Percentiles rank a stretch among this genome's conserved stretches.
phyloP scores from a whole-genome alignment of 768 basidiomycete genomes.

The Rhodocollybia butyracea region DNA sequence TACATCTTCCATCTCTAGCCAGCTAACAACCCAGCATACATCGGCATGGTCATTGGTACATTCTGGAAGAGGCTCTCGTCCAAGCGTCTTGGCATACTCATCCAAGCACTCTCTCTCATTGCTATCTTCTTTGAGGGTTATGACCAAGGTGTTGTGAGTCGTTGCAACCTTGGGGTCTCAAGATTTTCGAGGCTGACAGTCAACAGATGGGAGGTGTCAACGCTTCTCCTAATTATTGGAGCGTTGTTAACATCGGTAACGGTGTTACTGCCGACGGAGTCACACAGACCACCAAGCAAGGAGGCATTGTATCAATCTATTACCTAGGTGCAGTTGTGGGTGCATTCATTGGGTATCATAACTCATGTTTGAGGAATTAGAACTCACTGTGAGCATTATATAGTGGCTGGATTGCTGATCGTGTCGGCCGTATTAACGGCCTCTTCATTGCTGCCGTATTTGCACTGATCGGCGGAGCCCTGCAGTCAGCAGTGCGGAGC shows the following conservation, averaged over 20 bases:
- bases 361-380: too few relatives aligned
- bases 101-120: too few relatives aligned
- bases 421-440: slow-evolving; percentile 36
- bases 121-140: too few relatives aligned
- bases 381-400: too few relatives aligned
- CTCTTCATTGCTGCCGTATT: slow-evolving; percentile 35
- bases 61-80: too few relatives aligned
- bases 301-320: slow-evolving; percentile 40
- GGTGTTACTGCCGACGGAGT: slow-evolving; percentile 38
- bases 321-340: slow-evolving; percentile 41
- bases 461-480: slow-evolving; percentile 41
- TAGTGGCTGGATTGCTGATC: slow-evolving; percentile 39
- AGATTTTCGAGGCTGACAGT: too few relatives aligned
- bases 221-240: slow-evolving; percentile 40
- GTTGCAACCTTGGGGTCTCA: too few relatives aligned
- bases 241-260: slow-evolving; percentile 35
- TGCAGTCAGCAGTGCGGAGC: slow-evolving; percentile 42
- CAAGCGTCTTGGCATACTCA: too few relatives aligned
- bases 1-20: too few relatives aligned
- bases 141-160: too few relatives aligned
- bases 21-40: too few relatives aligned
- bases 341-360: slow-evolving; percentile 35
- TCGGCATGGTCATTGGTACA: too few relatives aligned
- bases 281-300: slow-evolving; percentile 39
- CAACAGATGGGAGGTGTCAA: slow-evolving; percentile 50